Base-by-base conservation (phyloP, 495 filamentous ascomycete species). In the Penicillium steckii region DNA sequence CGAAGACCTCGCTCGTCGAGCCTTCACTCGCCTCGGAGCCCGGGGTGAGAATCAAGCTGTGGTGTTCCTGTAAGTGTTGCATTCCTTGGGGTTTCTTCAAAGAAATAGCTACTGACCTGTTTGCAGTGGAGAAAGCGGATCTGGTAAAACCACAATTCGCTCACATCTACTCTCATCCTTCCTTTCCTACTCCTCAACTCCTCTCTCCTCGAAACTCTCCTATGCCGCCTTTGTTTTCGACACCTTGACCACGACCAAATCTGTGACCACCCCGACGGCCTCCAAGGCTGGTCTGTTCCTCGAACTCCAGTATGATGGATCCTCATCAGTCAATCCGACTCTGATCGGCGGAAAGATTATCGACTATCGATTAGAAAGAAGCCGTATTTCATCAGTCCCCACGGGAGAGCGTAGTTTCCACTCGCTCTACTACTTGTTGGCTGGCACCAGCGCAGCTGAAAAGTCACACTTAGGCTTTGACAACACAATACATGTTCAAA, bases 371-470 rank as follows among this genome's bases (percentile, higher is more conserved):
- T 70, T 98, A 30, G 94, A 98, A 64, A 77, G 94, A 33, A 95
- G 89, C 70, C 81, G 94, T 53, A 89, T 98, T 58, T 85, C 94
- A 24, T 82, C 85, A 12, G 91, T 97, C 0, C 94, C 94, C 2
- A 95, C 94, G 1, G 94, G 94, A 52, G 94, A 98, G 68, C 85
- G 94, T 42, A 97, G 91, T 65, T 97, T 96, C 70, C 94, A 98
- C 69, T 83, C 93, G 23, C 73, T 98, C 26, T 98, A 98, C 74
- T 98, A 98, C 67, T 80, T 98, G 10, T 71, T 97, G 18, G 89
- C 93, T 6, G 94, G 94, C 43, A 98, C 94, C 8, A 95, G 90
- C 59, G 78, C 84, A 8, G 88, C 90, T 8, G 94, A 98, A 64
- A 96, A 95, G 71, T 61, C 82, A 1, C 94, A 98, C 72, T 68